Conservation (phyloP, 257 asterid genomes). For the Agastache rugosa region DNA sequence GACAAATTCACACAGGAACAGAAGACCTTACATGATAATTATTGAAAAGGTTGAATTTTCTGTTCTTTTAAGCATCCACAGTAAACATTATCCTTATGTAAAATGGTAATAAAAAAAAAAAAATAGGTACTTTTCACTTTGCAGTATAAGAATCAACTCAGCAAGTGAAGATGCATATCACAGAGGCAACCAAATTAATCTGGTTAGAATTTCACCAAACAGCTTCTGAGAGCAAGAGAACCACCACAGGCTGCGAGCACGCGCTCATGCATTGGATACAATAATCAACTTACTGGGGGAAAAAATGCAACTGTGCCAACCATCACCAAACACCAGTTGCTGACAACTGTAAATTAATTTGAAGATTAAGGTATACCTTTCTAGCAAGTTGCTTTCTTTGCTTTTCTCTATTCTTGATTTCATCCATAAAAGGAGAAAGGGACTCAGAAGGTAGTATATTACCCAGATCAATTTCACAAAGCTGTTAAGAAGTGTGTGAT, state of each 20-base stretch:
- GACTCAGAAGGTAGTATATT: slow-evolving; percentile 71
- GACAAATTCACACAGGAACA: slow-evolving; percentile 1
- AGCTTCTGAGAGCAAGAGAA: slow-evolving; percentile 16
- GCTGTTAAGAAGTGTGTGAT: slow-evolving; percentile 51
- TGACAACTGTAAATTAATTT: slow-evolving; percentile 14
- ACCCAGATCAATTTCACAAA: slow-evolving; percentile 84
- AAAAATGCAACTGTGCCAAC: not conserved
- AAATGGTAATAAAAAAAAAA: not conserved
- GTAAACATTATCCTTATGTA: not conserved
- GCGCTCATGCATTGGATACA: not conserved
- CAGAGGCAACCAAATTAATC: not conserved
- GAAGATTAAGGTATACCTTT: slow-evolving; percentile 61
- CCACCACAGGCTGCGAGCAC: not conserved
- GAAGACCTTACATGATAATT: slow-evolving; percentile 3
- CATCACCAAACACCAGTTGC: slow-evolving; percentile 28
- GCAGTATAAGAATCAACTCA: slow-evolving; percentile 9
- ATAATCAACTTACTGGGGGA: slow-evolving; percentile 15
- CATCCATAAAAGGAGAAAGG: slow-evolving; percentile 88
- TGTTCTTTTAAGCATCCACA: slow-evolving; percentile 16
- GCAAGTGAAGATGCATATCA: slow-evolving; percentile 11
- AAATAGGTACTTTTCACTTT: not conserved
- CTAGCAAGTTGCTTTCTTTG: slow-evolving; percentile 78
- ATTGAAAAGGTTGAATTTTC: not conserved
- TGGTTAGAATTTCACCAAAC: too few species aligned
- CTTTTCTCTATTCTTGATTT: slow-evolving; percentile 88